Percentiles rank a stretch among this genome's conserved stretches.
Conservation (phyloP, 2,329 filamentous ascomycete genomes). For the Polytolypa hystricis region DNA sequence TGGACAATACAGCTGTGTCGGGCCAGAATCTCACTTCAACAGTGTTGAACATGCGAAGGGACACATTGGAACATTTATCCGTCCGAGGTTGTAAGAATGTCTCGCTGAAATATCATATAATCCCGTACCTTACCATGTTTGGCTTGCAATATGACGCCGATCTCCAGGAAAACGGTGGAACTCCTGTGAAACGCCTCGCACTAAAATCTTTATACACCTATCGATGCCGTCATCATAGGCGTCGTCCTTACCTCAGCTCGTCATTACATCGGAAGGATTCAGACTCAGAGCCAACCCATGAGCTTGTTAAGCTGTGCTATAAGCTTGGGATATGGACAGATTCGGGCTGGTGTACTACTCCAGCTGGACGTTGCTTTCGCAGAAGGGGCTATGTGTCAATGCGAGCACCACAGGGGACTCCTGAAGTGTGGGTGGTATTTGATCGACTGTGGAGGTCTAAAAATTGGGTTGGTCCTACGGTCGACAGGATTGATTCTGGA, state of each 20-base stretch:
- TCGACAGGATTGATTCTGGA: constrained; percentile 19
- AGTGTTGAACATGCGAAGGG: constrained; percentile 43
- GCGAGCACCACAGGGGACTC: constrained; percentile 42
- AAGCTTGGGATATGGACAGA: constrained; percentile 51
- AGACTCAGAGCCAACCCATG: constrained; percentile 50
- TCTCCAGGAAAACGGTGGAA: constrained; percentile 30
- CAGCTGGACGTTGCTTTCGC: constrained; percentile 45
- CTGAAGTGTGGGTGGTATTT: constrained; percentile 53
- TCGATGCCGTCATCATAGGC: constrained; percentile 50
- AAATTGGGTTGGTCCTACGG: constrained; percentile 44
- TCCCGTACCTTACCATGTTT: constrained; percentile 45
- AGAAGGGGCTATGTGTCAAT: constrained; percentile 47
- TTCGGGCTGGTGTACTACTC: constrained; percentile 50
- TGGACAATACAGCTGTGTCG: constrained; percentile 51
- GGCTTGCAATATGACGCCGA: constrained; percentile 34
- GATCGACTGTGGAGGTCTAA: constrained; percentile 49
- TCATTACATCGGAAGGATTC: constrained; percentile 46
- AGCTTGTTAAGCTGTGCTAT: constrained; percentile 48
- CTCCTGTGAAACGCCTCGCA: constrained; percentile 33
- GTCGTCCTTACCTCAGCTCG: constrained; percentile 47
- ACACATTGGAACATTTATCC: constrained; percentile 48
- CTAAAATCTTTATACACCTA: constrained; percentile 52
- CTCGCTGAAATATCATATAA: constrained; percentile 53
- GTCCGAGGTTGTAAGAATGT: constrained; percentile 55
- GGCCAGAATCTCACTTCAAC: constrained; percentile 45